phyloP scores from a whole-genome alignment of 768 basidiomycete species.

The Podaxis rugospora region DNA sequence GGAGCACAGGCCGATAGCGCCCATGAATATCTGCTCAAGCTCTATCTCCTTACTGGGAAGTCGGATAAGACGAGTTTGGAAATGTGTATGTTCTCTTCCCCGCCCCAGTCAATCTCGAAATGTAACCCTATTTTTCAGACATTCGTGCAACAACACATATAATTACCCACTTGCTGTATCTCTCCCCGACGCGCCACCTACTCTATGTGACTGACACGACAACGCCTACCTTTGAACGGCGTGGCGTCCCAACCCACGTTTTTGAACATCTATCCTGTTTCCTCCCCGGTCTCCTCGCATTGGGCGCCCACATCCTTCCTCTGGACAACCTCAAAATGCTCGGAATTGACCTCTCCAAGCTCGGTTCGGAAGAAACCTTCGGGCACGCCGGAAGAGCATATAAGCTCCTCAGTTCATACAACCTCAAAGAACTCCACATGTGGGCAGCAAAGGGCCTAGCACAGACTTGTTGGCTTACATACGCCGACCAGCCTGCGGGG shows the following conservation, averaged over 20 bases:
- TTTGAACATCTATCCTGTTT: slow-evolving; percentile 80
- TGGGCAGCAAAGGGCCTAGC: slow-evolving; percentile 78
- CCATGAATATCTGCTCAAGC: slow-evolving; percentile 76
- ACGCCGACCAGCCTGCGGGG: slow-evolving; percentile 67
- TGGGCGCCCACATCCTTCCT: slow-evolving; percentile 62
- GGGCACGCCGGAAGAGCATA: slow-evolving; percentile 33
- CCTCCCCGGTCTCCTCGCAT: slow-evolving; percentile 68
- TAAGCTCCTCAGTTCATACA: slow-evolving; percentile 34
- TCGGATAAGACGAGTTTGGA: slow-evolving; percentile 56
- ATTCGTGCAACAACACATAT: slow-evolving; percentile 58
- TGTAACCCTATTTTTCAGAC: slow-evolving; percentile 32
- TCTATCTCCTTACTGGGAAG: slow-evolving; percentile 62
- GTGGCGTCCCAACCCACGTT: slow-evolving; percentile 36
- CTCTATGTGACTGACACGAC: slow-evolving; percentile 63
- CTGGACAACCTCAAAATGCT: slow-evolving; percentile 45
- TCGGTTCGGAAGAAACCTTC: slow-evolving; percentile 33
- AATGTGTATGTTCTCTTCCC: slow-evolving; percentile 48
- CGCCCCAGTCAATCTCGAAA: not conserved
- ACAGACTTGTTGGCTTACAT: slow-evolving; percentile 65
- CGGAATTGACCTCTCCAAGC: slow-evolving; percentile 40
- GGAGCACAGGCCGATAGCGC: slow-evolving; percentile 69
- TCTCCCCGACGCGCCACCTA: slow-evolving; percentile 59
- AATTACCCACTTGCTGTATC: slow-evolving; percentile 59
- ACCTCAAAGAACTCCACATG: slow-evolving; percentile 60
- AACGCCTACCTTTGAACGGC: slow-evolving; percentile 22